Base-by-base conservation (phyloP, 148 eudicot species). In the Silene conica region DNA sequence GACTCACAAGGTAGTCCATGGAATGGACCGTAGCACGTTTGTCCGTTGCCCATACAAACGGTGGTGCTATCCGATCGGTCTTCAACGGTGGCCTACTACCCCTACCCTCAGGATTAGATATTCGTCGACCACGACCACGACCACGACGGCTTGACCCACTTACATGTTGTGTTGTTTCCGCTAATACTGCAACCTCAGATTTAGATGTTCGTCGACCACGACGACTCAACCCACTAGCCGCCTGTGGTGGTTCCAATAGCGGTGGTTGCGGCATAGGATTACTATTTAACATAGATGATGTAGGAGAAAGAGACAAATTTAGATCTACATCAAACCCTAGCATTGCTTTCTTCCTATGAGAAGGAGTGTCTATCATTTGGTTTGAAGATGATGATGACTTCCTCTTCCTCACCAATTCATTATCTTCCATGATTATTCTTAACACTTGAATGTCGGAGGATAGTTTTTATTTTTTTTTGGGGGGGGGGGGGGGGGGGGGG, bases 41-140 rank as follows among this genome's bases (percentile, higher is more conserved):
- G 22, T 71, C 73, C 0, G 88, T 87, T 1, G 98, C 89, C 98
- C 98, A 92, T 21, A 80, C 83, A 48, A 54, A 87, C 0, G 92
- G 88, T 0, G 80, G 68, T 0, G 83, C 65, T 6, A 90, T 38
- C 0, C 18, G 25, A 5, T 55, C 6, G 0, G 67, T 75, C 66
- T 74, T 74, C n/a, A n/a, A 3, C 0, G 11, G 18, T 14, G 52
- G 13, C 28, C 45, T 13, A 2, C 46, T 50, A 58, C 45, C 21
- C 10, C 69, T 46, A 1, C 72, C 66, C 14, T 31, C 13, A 0
- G 77, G 14, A 34, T 28, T 21, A 5, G 64, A 0, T n/a, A 3
- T 52, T 48, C 22, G 31, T 54, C 69, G 76, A 16, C 60, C 76
- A 11, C 70, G 77, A 25, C 69, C 19, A 48, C 69, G 76, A 16